Base-by-base conservation (phyloP, 2,329 filamentous ascomycete species). In the Arthrobotrys sphaeroides region DNA sequence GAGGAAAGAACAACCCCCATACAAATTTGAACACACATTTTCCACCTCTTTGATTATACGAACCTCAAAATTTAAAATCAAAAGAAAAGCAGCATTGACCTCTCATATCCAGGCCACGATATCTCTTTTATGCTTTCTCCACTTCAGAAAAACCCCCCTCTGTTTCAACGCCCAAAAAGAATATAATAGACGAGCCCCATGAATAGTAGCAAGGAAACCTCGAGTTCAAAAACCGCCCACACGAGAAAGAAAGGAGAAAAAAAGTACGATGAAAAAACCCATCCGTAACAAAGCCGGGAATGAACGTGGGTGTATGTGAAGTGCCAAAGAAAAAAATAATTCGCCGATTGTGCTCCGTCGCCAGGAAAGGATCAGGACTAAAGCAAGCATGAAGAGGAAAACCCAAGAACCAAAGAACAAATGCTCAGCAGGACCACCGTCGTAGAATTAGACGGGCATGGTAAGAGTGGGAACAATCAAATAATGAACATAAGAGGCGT, bases 341-440 rank as follows among this genome's bases (percentile, higher is more conserved):
- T 66, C 68, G 68, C 68, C 68, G 42, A 45, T 73, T 65, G 42
- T 60, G 51, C 67, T 65, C 68, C 68, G 26, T 66, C 47, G 38
- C 67, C 47, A 33, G 26, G 42, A 49, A 31, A 43, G 24, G 22
- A 42, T 43, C 33, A 22, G 45, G n/a, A 42, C 26, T 51, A 42
- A 55, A 43, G 20, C 49, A 40, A 57, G 33, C n/a, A n/a, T n/a
- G n/a, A n/a, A n/a, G n/a, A n/a, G n/a, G n/a, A n/a, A 26, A 57
- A 12, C 62, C 47, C 43, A 43, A 16, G 24, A 31, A 64, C 24
- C 24, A 28, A 18, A 62, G 38, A 20, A 31, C 2, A 49, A 51
- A 64, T 43, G 22, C 26, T 43, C n/a, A 43, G 33, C 61, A 66
- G 45, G n/a, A 31, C 1, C 13, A n/a, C 47, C 47, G 20, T 26